Evolutionary conservation across 2,329 filamentous ascomycete genomes (phyloP), one percentile per base, ranked within the genome.

Genomic region (Alternaria sp.): DNA sequence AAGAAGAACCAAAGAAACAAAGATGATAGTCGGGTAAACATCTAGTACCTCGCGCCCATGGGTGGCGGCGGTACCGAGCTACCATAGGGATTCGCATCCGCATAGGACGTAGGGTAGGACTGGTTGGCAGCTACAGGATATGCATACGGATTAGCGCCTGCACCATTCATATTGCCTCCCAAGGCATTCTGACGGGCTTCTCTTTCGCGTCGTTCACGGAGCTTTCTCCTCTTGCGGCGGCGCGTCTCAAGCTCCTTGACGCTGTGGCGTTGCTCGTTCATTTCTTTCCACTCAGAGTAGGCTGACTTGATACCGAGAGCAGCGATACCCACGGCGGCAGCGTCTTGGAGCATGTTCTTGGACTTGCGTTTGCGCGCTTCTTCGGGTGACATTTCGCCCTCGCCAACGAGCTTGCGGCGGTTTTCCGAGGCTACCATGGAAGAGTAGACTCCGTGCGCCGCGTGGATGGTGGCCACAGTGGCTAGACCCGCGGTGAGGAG

Each of bases 381-480:
- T 67, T 89, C 84, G 2, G 82, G 79, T 4, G 83, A 80, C 77
- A 90, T 89, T 67, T 88, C 83, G 45, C 87, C 88, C 63, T 89
- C 84, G 29, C 81, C 78, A n/a, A 90, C 81, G 52, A 85, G 79
- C 67, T 84, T 82, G 70, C 82, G 81, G 48, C 87, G 81, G 65
- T 86, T 83, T 62, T 89, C 84, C 56, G 86, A 84, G 60, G 87
- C 86, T 66, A 88, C 85, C 79, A 89, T 83, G 68, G 84, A 85
- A 62, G 83, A 81, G 76, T 88, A 87, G 54, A 90, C 81, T 61
- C 82, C 84, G 72, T 90, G 87, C 13, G 86, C 88, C 24, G 88
- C 88, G 77, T 90, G 87, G 62, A 90, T 88, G 28, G 88, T 90
- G 36, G 88, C 88, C 58, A 90, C 84, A 56, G 86, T 87, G 53